These are phyloP conservation scores for Trichoderma aggressivum DNA, from an alignment of 2,329 filamentous ascomycete genomes.

Conservation along the genomic window DNA sequence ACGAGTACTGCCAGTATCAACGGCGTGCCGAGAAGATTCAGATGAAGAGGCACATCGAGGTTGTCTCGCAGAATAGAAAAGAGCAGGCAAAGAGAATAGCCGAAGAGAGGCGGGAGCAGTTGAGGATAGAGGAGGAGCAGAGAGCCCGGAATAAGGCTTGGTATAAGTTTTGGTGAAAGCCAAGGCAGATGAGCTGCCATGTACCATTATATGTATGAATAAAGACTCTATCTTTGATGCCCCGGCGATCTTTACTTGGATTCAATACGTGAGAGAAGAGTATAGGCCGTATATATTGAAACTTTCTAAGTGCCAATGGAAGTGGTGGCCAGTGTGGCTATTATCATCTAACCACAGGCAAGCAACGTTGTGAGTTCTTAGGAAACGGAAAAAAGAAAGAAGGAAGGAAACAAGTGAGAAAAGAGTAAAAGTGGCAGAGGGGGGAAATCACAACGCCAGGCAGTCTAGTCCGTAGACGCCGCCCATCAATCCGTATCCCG, in stretches of 20 bases:
- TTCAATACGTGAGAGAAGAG: background rate
- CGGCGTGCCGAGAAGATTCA: conserved; percentile 72
- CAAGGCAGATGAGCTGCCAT: background rate
- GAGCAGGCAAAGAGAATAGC: conserved; percentile 44
- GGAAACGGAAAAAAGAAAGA: background rate
- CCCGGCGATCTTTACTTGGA: background rate
- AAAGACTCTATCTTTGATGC: background rate
- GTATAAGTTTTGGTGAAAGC: conserved; percentile 55
- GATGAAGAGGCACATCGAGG: conserved; percentile 81
- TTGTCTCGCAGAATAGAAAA: conserved; percentile 49
- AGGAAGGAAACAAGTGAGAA: background rate
- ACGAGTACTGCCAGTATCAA: conserved; percentile 79
- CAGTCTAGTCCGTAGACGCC: background rate
- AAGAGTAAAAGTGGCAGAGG: background rate
- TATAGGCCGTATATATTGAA: background rate
- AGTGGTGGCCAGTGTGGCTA: background rate
- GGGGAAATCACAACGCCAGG: background rate
- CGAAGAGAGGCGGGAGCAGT: conserved; percentile 38
- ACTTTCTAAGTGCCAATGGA: background rate
- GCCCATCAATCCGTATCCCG: background rate
- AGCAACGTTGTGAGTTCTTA: background rate
- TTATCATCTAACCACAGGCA: background rate
- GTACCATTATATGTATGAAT: conserved; percentile 20
- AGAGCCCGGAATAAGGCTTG: conserved; percentile 42
- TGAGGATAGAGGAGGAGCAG: conserved; percentile 31